phyloP scores from a whole-genome alignment of 176 grass and related monocot genomes.

The Panicum miliaceum region DNA sequence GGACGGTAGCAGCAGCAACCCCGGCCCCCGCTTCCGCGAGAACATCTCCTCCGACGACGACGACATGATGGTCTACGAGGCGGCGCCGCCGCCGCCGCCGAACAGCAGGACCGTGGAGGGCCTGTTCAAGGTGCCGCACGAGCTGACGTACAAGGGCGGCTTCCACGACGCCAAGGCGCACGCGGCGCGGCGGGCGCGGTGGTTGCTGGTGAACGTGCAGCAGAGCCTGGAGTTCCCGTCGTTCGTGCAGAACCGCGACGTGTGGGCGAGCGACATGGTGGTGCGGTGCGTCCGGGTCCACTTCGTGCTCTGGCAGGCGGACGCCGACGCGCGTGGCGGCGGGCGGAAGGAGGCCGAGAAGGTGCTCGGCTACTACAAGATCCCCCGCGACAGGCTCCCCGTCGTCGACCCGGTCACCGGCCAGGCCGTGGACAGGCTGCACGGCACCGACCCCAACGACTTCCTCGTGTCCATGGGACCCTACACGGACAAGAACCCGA shows the following conservation, averaged over 20 bases:
- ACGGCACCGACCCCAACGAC: slow-evolving; percentile 2
- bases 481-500: not conserved
- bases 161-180: not conserved
- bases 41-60: not conserved
- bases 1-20: not conserved
- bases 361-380: not conserved
- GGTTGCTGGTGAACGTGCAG: slow-evolving; percentile 30
- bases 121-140: not conserved
- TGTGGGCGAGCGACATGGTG: not conserved
- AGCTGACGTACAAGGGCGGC: not conserved
- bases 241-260: slow-evolving; percentile 6
- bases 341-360: slow-evolving; percentile 6
- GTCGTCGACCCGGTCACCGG: slow-evolving; percentile 32
- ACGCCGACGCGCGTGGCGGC: not conserved
- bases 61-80: too few relatives aligned
- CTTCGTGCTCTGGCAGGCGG: slow-evolving; percentile 24
- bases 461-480: not conserved
- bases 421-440: not conserved
- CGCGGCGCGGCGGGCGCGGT: not conserved
- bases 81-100: not conserved
- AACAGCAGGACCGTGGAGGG: not conserved
- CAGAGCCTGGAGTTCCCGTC: not conserved
- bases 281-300: not conserved
- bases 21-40: not conserved
- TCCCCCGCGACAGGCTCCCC: not conserved